A percentile compares a stretch with the other conserved stretches of the same genome.
phyloP scores from a whole-genome alignment of 140 eudicot species.

The Stevia rebaudiana region DNA sequence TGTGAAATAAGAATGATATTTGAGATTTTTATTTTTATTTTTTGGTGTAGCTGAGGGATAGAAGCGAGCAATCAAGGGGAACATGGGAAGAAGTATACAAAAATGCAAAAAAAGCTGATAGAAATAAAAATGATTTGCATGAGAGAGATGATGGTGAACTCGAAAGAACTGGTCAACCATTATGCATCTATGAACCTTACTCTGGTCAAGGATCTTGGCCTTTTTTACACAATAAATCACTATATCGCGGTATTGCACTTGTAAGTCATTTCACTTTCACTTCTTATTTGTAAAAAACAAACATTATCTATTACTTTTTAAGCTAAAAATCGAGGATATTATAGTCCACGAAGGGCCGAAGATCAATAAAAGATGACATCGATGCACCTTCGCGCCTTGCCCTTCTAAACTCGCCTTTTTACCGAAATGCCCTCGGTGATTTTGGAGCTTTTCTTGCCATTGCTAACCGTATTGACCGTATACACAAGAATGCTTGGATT shows the following conservation, averaged over 20 bases:
- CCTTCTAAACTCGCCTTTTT: slow-evolving; percentile 58
- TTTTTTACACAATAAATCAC: slow-evolving; percentile 66
- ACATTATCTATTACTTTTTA: neutral
- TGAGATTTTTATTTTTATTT: neutral
- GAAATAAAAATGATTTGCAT: slow-evolving; percentile 68
- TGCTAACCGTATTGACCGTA: slow-evolving; percentile 76
- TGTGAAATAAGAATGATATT: too few species aligned
- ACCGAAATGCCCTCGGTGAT: slow-evolving; percentile 68
- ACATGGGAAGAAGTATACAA: slow-evolving; percentile 95
- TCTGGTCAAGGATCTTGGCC: slow-evolving; percentile 96
- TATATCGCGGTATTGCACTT: slow-evolving; percentile 87
- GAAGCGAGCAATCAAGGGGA: slow-evolving; percentile 78
- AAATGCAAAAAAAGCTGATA: slow-evolving; percentile 71
- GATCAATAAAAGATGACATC: slow-evolving; percentile 72
- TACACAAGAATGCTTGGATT: slow-evolving; percentile 93
- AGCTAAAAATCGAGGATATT: slow-evolving; percentile 20
- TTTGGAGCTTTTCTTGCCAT: slow-evolving; percentile 89
- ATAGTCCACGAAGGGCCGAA: slow-evolving; percentile 71
- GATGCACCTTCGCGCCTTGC: slow-evolving; percentile 97
- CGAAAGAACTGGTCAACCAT: slow-evolving; percentile 80
- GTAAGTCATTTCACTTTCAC: slow-evolving; percentile 41
- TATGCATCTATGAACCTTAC: slow-evolving; percentile 88
- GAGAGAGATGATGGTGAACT: slow-evolving; percentile 98
- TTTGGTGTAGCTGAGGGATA: slow-evolving; percentile 70
- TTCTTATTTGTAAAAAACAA: slow-evolving; percentile 1